Evolutionary conservation across 1,139 yeast genomes (phyloP).

Genomic region (Candida tetrigidarum): DNA sequence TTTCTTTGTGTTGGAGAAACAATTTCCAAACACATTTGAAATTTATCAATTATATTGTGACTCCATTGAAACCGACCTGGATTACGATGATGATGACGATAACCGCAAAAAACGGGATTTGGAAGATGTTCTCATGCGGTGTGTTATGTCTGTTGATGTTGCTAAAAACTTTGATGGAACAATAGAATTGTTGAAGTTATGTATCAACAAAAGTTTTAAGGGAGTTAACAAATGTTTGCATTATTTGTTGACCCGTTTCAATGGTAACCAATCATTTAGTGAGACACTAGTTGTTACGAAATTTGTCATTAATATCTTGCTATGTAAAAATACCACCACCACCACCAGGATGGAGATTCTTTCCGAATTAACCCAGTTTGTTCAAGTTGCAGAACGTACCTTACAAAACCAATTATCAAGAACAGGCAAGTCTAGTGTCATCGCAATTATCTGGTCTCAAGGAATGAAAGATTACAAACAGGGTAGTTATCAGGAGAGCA

Average conservation of each 20-base stretch:
- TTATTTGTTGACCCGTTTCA: constrained; percentile 24
- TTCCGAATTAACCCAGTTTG: constrained; percentile 14
- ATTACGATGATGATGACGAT: constrained; percentile 5
- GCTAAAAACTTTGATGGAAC: constrained; percentile 17
- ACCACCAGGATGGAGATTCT: constrained; percentile 3
- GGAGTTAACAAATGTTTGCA: constrained; percentile 29
- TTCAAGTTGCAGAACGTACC: constrained; percentile 25
- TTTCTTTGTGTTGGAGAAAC: constrained; percentile 10
- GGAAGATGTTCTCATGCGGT: constrained; percentile 24
- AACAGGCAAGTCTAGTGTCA: constrained; percentile 23
- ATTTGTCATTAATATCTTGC: constrained; percentile 12
- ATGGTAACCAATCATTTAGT: constrained; percentile 20
- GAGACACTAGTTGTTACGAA: constrained; percentile 22
- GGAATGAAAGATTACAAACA: constrained; percentile 25
- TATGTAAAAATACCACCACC: constrained; percentile 4
- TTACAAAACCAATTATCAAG: constrained; percentile 21
- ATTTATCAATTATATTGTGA: constrained; percentile 14
- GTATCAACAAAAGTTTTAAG: constrained; percentile 19
- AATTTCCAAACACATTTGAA: constrained; percentile 13
- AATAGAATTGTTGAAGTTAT: constrained; percentile 21
- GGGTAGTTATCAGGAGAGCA: constrained; percentile 17
- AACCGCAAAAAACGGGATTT: constrained; percentile 8
- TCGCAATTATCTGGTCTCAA: constrained; percentile 33
- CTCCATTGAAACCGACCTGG: too few species aligned
- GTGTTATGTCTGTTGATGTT: constrained; percentile 25